These are phyloP conservation scores for Hirsutella minnesotensis DNA, from an alignment of 2,329 filamentous ascomycete species.

Conservation along the genomic window DNA sequence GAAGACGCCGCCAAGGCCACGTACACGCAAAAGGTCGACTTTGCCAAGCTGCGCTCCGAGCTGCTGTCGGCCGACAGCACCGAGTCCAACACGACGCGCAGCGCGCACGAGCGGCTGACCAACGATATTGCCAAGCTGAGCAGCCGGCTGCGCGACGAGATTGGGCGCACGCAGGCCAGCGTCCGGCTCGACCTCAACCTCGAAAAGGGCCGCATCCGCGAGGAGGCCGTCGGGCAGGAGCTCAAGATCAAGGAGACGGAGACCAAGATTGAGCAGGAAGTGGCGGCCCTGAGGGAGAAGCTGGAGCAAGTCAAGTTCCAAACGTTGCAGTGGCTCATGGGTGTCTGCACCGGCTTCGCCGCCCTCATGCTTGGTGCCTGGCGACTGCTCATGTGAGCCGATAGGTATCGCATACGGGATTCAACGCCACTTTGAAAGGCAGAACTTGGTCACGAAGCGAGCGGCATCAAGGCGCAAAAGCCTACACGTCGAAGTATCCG, in stretches of 20 bases:
- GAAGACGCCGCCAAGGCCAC: conserved; percentile 80
- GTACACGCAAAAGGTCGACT: conserved; percentile 87
- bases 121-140: conserved; percentile 94
- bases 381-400: conserved; percentile 50
- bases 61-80: conserved; percentile 84
- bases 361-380: conserved; percentile 58
- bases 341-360: conserved; percentile 58
- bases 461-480: too few species aligned
- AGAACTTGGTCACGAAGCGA: too few species aligned
- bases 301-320: conserved; percentile 97
- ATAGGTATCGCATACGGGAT: neutral
- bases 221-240: conserved; percentile 93
- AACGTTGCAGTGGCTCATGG: conserved; percentile 96
- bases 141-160: conserved; percentile 81
- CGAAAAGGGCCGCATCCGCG: conserved; percentile 90
- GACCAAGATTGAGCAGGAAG: conserved; percentile 96
- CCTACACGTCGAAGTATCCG: too few species aligned
- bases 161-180: conserved; percentile 84
- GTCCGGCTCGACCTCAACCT: conserved; percentile 88
- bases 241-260: conserved; percentile 98
- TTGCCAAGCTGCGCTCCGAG: conserved; percentile 91
- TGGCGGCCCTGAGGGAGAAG: conserved; percentile 78
- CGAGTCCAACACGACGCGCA: conserved; percentile 77
- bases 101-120: conserved; percentile 81
- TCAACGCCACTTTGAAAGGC: too few species aligned